Evolutionary conservation across 2,329 filamentous ascomycete genomes (phyloP).

Genomic region (Fusarium chlamydosporum): DNA sequence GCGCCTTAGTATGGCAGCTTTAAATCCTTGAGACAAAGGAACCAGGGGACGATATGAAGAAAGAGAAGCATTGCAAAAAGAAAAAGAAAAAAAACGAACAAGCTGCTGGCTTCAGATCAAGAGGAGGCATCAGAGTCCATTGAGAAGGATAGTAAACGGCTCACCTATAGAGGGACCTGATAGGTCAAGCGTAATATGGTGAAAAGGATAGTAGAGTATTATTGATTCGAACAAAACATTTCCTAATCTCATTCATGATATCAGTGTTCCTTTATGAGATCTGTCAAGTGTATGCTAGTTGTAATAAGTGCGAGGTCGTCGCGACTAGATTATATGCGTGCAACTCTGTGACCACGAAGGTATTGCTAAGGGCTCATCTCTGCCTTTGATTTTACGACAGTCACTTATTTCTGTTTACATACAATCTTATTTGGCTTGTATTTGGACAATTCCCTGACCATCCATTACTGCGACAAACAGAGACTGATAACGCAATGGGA

Average conservation of each 20-base stretch:
- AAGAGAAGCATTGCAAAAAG: constrained; percentile 5
- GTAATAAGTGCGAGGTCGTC: background rate
- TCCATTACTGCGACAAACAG: background rate
- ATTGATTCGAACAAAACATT: constrained; percentile 4
- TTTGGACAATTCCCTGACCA: too few species aligned
- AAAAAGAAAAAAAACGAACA: constrained; percentile 12
- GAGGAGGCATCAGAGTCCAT: constrained; percentile 19
- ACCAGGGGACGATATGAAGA: constrained; percentile 3
- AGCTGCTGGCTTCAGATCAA: constrained; percentile 18
- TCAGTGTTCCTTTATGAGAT: background rate
- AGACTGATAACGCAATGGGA: background rate
- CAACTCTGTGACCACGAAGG: background rate
- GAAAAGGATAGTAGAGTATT: constrained; percentile 8
- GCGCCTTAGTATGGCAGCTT: constrained; percentile 21
- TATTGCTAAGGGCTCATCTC: background rate
- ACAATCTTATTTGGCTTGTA: too few species aligned
- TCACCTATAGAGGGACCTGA: constrained; percentile 12
- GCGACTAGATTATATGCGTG: background rate
- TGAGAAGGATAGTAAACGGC: constrained; percentile 16
- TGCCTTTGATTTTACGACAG: background rate
- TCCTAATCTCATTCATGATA: background rate
- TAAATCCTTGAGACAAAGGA: constrained; percentile 2
- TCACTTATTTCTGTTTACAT: too few species aligned
- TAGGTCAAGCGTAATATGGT: constrained; percentile 13
- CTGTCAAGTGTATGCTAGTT: background rate